Evolutionary conservation across 2,329 filamentous ascomycete species (phyloP), one percentile per base, ranked within the genome.

Genomic region (Dichotomopilus funicola): DNA sequence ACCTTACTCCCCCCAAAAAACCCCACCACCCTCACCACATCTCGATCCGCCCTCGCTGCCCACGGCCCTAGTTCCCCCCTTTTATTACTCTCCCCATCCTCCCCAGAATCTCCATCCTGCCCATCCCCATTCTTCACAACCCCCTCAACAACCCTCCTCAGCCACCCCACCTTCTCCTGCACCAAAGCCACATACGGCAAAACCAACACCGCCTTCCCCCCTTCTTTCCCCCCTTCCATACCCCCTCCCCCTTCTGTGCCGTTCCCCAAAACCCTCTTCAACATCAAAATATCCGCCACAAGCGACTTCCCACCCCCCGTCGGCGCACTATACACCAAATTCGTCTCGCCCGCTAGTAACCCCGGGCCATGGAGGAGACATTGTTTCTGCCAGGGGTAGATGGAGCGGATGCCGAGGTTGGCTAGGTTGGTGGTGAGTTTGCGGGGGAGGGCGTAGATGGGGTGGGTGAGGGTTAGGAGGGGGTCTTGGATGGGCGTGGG

Each of bases 351-450:
- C 5, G 73, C 68, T 10, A 91, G 73, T 13, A 90, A 74, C 0
- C 86, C 85, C 3, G 81, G 82, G 0, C 83, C 82, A 52, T 86
- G 74, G 6, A 91, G 74, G 6, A 91, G 75, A 64, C 88, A 91
- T 55, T 84, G 82, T 50, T 86, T 86, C 69, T 91, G 88, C 88
- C 88, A 91, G 2, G 86, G 85, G 63, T 91, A 91, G 57, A 91
- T 91, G 61, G 78, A 80, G 42, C 75, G 79, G 54, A 91, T 86
- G n/a, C 87, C 87, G 41, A 88, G 73, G 0, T 73, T 71, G 48
- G 75, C 76, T 64, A 91, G 80, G 64, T 90, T 91, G 13, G 75
- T 70, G 3, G 88, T 79, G 41, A 91, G 71, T 31, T 74, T 69
- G 0, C 70, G 61, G 2, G 86, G 83, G 11, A 91, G 73, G 7